These are phyloP conservation scores for Eucalyptus shirleyi DNA, from an alignment of 345 rosid genomes.

Conservation along the genomic window DNA sequence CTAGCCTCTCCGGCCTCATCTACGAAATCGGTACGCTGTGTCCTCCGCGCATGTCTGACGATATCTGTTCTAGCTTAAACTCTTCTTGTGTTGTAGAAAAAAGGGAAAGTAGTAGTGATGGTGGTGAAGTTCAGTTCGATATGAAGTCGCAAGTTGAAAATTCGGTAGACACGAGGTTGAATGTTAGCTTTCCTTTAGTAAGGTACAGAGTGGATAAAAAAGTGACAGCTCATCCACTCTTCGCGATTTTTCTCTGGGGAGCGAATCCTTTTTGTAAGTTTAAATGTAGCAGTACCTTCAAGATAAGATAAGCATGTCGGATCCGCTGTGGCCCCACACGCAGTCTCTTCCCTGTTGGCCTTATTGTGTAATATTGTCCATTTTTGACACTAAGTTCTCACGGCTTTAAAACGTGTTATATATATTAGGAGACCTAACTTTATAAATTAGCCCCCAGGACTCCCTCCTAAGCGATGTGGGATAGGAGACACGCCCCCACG, in stretches of 20 bases:
- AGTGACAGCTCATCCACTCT: not conserved
- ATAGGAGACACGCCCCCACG: rapidly evolving
- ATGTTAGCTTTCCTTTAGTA: not conserved
- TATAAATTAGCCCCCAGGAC: no score
- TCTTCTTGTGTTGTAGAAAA: not conserved
- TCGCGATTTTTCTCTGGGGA: not conserved
- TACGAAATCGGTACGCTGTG: not conserved
- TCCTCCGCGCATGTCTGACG: not conserved
- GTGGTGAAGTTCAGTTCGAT: not conserved
- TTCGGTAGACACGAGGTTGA: not conserved
- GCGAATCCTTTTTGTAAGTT: not conserved
- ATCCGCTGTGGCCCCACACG: not conserved
- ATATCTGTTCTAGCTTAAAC: not conserved
- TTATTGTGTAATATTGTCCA: rapidly evolving
- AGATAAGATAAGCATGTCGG: not conserved
- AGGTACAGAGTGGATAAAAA: not conserved
- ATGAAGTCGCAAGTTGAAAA: not conserved
- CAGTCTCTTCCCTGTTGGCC: no score
- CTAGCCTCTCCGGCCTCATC: slow-evolving; percentile 1
- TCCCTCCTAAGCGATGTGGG: no score
- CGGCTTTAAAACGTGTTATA: no score
- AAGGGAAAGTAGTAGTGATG: not conserved
- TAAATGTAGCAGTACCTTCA: not conserved
- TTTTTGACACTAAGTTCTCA: rapidly evolving
- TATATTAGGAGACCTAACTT: no score